These are phyloP conservation scores for Coprinellus aureogranulatus DNA, from an alignment of 768 basidiomycete species.

Conservation along the genomic window DNA sequence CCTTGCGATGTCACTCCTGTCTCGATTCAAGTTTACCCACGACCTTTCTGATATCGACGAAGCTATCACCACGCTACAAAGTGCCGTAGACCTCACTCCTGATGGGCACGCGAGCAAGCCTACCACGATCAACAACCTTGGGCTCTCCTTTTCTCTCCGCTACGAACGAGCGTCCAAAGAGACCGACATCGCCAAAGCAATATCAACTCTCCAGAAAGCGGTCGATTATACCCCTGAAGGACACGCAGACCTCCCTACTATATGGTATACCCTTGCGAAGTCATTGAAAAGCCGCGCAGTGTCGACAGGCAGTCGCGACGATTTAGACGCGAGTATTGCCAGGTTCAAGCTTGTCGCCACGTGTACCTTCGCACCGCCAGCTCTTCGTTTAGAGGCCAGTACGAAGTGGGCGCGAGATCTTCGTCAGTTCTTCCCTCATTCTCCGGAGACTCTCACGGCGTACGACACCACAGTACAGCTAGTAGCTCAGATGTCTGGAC, in stretches of 20 bases:
- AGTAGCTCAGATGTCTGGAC: not conserved
- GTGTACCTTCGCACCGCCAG: conserved; percentile 1
- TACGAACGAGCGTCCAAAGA: not conserved
- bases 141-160: not conserved
- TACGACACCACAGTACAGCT: not conserved
- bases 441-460: not conserved
- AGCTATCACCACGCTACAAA: not conserved
- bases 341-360: conserved; percentile 1
- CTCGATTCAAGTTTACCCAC: not conserved
- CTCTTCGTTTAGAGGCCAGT: not conserved
- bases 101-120: not conserved
- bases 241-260: not conserved
- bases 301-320: not conserved
- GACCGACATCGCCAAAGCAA: not conserved
- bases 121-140: not conserved
- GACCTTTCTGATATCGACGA: not conserved
- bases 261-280: not conserved
- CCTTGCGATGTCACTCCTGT: conserved; percentile 9
- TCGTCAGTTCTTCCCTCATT: not conserved
- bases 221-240: not conserved
- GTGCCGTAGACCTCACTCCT: not conserved
- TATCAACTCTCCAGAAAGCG: not conserved
- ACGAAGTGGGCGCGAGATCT: conserved; percentile 4
- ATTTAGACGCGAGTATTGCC: not conserved
- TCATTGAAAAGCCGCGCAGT: not conserved